These are phyloP conservation scores for Mikania micrantha DNA, from an alignment of 129 eudicot genomes.

Conservation along the genomic window DNA sequence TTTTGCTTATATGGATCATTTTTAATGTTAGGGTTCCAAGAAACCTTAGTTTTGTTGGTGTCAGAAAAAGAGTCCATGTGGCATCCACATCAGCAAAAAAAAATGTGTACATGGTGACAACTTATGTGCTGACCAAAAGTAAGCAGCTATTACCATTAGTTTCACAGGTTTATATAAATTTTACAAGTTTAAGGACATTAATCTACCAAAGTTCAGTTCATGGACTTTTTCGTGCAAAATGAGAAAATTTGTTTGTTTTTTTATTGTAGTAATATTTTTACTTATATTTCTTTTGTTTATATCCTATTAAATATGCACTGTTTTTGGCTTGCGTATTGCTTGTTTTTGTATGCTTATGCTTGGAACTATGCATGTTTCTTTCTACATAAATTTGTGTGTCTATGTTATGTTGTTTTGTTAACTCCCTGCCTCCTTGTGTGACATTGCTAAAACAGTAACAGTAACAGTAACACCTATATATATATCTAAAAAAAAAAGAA, in stretches of 20 bases:
- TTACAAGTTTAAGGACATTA: background rate
- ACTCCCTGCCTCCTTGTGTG: too few relatives aligned
- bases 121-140: background rate
- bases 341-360: too few relatives aligned
- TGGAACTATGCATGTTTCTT: too few relatives aligned
- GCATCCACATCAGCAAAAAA: background rate
- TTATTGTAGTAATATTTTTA: background rate
- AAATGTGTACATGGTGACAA: background rate
- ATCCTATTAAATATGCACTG: background rate
- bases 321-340: too few relatives aligned
- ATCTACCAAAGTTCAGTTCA: background rate
- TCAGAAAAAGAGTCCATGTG: background rate
- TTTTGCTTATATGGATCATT: background rate
- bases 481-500: too few relatives aligned
- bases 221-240: background rate
- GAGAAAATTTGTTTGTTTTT: background rate
- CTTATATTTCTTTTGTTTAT: background rate
- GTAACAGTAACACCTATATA: too few relatives aligned
- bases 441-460: too few relatives aligned
- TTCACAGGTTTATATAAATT: background rate
- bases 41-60: slow-evolving; percentile 2
- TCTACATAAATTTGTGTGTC: too few relatives aligned
- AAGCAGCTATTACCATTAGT: background rate
- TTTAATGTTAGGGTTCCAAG: background rate
- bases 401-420: too few relatives aligned